Percentiles rank a stretch among this genome's conserved stretches.
Conservation (phyloP, 306 rosid species). For the Parietaria judaica region DNA sequence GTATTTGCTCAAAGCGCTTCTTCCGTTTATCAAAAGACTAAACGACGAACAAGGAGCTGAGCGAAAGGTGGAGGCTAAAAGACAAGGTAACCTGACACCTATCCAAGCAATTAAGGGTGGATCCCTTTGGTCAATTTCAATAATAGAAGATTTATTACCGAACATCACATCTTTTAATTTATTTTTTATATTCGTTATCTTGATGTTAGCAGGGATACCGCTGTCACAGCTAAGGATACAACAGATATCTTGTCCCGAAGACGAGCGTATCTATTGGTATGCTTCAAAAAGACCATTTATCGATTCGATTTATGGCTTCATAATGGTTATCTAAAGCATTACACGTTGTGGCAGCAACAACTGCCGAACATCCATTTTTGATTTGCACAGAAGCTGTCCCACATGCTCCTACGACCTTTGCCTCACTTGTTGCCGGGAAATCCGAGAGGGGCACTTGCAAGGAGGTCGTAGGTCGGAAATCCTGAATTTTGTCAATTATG, state of each 20-base stretch:
- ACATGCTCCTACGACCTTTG: conserved; percentile 52
- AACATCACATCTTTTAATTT: too few species aligned
- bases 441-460: conserved; percentile 26
- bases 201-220: conserved; percentile 25
- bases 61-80: conserved; percentile 50
- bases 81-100: conserved; percentile 39
- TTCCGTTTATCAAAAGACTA: conserved; percentile 53
- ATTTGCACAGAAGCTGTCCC: conserved; percentile 47
- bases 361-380: conserved; percentile 47
- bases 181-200: conserved; percentile 4
- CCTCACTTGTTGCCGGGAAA: conserved; percentile 46
- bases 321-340: background rate
- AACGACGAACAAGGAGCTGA: conserved; percentile 55
- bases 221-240: conserved; percentile 25
- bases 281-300: background rate
- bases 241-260: conserved; percentile 8
- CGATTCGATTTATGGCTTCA: background rate
- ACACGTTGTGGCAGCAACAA: conserved; percentile 28
- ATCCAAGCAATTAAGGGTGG: too few species aligned
- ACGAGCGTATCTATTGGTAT: conserved; percentile 77
- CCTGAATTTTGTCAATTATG: background rate
- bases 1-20: conserved; percentile 44
- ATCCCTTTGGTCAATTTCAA: too few species aligned
- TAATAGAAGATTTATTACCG: too few species aligned
- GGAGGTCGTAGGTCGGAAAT: conserved; percentile 20